Percentiles rank a stretch among this genome's conserved stretches.
phyloP scores from a whole-genome alignment of 441 rosid genomes.

The Adansonia grandidieri region DNA sequence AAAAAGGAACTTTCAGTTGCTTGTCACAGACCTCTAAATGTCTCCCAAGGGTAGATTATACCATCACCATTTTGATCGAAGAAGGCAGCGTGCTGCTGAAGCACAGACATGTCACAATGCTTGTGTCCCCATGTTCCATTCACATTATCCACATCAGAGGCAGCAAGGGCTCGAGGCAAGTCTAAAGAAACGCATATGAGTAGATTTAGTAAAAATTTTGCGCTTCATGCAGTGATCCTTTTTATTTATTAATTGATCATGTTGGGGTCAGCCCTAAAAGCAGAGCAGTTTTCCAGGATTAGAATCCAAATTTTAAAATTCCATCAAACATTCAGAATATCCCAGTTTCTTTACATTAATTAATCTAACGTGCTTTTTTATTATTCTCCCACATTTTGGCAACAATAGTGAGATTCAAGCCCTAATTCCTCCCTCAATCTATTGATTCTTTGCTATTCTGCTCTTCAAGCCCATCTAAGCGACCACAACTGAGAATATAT shows the following conservation, averaged over 20 bases:
- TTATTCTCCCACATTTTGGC: not conserved
- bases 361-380: not conserved
- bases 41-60: conserved; percentile 46
- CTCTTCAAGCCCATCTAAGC: not conserved
- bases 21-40: conserved; percentile 37
- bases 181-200: conserved; percentile 26
- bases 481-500: not conserved
- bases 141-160: conserved; percentile 46
- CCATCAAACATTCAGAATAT: conserved; percentile 1
- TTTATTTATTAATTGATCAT: not conserved
- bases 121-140: conserved; percentile 52
- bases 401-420: not conserved
- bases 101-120: conserved; percentile 48
- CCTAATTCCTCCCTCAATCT: not conserved
- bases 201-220: not conserved
- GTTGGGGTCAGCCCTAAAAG: not conserved
- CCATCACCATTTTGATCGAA: conserved; percentile 49
- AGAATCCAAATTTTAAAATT: not conserved
- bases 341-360: not conserved
- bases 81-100: conserved; percentile 51
- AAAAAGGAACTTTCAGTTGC: not conserved
- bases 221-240: not conserved
- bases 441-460: not conserved
- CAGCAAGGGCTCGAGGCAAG: conserved; percentile 44
- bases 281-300: not conserved